These are phyloP conservation scores for Botrytis paeoniae DNA, from an alignment of 2,329 filamentous ascomycete species.

Conservation along the genomic window DNA sequence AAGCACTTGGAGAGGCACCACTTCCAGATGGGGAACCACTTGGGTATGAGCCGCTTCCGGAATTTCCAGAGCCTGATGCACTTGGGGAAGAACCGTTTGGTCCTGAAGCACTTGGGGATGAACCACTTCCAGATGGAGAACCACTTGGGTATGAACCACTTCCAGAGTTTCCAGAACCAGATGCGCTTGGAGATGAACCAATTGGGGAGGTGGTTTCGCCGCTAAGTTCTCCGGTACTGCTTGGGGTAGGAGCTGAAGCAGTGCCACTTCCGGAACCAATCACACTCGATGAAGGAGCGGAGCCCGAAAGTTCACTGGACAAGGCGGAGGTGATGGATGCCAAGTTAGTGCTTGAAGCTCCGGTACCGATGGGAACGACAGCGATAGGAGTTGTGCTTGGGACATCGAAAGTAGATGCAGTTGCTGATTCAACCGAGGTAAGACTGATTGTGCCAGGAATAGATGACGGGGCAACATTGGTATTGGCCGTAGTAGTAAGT, in stretches of 20 bases:
- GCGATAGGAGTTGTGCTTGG: background rate
- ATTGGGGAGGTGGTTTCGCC: background rate
- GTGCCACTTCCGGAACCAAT: background rate
- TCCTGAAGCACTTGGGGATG: background rate
- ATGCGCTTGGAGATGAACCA: background rate
- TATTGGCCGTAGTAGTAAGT: background rate
- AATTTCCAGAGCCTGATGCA: background rate
- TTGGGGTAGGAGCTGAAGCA: background rate
- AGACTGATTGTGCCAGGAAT: background rate
- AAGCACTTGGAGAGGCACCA: background rate
- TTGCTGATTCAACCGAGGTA: background rate
- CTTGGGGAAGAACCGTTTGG: background rate
- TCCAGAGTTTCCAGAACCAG: background rate
- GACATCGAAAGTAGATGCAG: background rate
- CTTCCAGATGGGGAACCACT: background rate
- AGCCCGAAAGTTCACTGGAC: background rate
- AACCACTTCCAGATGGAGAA: background rate
- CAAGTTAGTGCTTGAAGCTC: background rate
- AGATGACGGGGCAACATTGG: background rate
- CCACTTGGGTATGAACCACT: background rate
- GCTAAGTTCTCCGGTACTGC: background rate
- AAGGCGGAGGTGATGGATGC: conserved; percentile 9
- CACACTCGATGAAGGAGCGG: background rate
- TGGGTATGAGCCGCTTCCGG: background rate
- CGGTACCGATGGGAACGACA: background rate